Evolutionary conservation across 352 stramenopile genomes (phyloP), one percentile per base, ranked within the genome.

Genomic region (Globisporangium carolinianum): DNA sequence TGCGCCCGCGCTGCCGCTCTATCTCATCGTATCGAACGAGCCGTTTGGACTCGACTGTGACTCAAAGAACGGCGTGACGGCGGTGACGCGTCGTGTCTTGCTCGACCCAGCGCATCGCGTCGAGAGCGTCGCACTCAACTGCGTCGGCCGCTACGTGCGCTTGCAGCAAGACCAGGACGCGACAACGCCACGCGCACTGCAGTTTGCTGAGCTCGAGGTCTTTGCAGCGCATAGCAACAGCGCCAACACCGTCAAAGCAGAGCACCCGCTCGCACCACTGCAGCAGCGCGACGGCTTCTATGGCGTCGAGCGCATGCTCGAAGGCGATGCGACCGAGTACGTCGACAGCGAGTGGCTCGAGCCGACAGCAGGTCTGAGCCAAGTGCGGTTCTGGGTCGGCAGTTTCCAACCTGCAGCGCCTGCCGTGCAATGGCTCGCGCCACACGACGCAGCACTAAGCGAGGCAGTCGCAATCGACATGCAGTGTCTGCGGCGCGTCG

Each of bases 151-250:
- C 42, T 90, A 82, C 18, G 63, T 92, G n/a, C 71, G 79, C 11
- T 54, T 90, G 36, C 79, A 90, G 58, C 75, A 75, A 8, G 75
- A 75, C 51, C 24, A 32, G 2, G 72, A 67, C 24, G 32, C 47
- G 0, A 61, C 51, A n/a, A 79, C 39, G 39, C 39, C 11, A 8
- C 39, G 64, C 37, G 61, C 70, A 11, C 65, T 90, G 32, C 76
- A 86, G 51, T 87, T 92, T 65, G 77, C 79, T 4, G 76, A 92
- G 55, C 36, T 92, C 0, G 66, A 92, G 62, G 70, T 89, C 18
- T 71, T 90, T 42, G 46, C 43, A 56, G 11, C 10, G 8, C 24
- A 52, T 54, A 15, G 6, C 4, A 48, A 17, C n/a, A 24, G 45
- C 45, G 18, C 6, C 11, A 10, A 37, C 12, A 32, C 24, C 24